These are phyloP conservation scores for Lentinula guzmanii DNA, from an alignment of 768 basidiomycete genomes.

Conservation along the genomic window DNA sequence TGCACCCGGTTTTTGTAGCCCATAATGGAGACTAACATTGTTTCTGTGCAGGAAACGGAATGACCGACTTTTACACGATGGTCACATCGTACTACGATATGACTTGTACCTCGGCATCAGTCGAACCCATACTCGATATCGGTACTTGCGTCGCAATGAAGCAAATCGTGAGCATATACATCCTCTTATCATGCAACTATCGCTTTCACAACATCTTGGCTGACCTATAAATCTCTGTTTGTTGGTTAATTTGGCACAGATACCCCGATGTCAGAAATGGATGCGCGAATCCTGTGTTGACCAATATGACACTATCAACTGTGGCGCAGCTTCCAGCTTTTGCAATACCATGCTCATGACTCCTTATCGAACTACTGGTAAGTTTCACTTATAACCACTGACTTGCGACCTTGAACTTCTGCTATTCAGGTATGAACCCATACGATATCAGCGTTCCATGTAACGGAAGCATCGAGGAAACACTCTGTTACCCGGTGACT, in stretches of 20 bases:
- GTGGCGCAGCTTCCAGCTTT: slow-evolving; percentile 60
- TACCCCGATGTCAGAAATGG: slow-evolving; percentile 60
- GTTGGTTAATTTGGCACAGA: slow-evolving; percentile 23
- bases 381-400: slow-evolving; percentile 8
- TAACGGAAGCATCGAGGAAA: slow-evolving; percentile 14
- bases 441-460: slow-evolving; percentile 42
- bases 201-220: too few relatives aligned
- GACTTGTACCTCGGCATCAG: slow-evolving; percentile 38
- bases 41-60: slow-evolving; percentile 35
- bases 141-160: slow-evolving; percentile 31
- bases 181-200: not conserved
- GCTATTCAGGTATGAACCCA: slow-evolving; percentile 33
- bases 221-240: not conserved
- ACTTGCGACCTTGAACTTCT: not conserved
- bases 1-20: not conserved
- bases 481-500: slow-evolving; percentile 29
- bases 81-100: slow-evolving; percentile 28
- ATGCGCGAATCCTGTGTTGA: slow-evolving; percentile 59
- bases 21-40: not conserved
- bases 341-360: slow-evolving; percentile 52
- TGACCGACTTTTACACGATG: slow-evolving; percentile 43
- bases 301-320: slow-evolving; percentile 59
- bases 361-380: slow-evolving; percentile 38
- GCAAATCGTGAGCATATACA: slow-evolving; percentile 24
- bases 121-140: slow-evolving; percentile 33